Evolutionary conservation across 2,329 filamentous ascomycete species (phyloP).

Genomic region (Beauveria caledonica): DNA sequence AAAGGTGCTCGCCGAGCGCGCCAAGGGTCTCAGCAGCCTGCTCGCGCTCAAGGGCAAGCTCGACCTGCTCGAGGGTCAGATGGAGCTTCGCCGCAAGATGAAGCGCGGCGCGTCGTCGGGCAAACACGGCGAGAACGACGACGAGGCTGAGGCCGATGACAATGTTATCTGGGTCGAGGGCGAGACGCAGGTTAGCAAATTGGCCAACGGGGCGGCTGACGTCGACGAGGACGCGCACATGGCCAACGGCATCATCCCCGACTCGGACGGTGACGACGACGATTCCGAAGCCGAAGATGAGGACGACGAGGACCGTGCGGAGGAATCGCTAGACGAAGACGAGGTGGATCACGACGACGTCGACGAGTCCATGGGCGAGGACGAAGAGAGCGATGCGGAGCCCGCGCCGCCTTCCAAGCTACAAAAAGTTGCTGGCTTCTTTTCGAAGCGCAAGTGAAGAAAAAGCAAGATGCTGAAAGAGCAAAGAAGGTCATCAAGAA

Average conservation of each 20-base stretch:
- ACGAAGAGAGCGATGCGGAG: conserved; percentile 44
- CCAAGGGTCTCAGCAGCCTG: conserved; percentile 71
- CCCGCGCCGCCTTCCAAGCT: conserved; percentile 39
- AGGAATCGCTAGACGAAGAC: conserved; percentile 47
- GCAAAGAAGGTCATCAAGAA: background rate
- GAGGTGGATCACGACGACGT: conserved; percentile 53
- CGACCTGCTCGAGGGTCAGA: conserved; percentile 86
- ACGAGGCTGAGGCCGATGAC: conserved; percentile 51
- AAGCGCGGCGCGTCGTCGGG: conserved; percentile 34
- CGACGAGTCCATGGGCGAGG: conserved; percentile 46
- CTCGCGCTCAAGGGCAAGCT: conserved; percentile 89
- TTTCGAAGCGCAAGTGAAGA: conserved; percentile 13
- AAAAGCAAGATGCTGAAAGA: background rate
- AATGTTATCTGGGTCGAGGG: conserved; percentile 86
- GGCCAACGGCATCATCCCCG: conserved; percentile 46
- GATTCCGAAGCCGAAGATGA: conserved; percentile 36
- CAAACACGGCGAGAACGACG: conserved; percentile 42
- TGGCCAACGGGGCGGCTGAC: conserved; percentile 20
- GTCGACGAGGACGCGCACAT: conserved; percentile 33
- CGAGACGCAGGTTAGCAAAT: conserved; percentile 49
- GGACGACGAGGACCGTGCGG: conserved; percentile 38
- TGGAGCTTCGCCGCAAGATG: conserved; percentile 67
- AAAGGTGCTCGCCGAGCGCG: conserved; percentile 79
- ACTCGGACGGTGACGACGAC: conserved; percentile 52
- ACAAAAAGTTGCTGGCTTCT: conserved; percentile 30